A percentile compares a stretch with the other conserved stretches of the same genome.
phyloP scores from a whole-genome alignment of 176 grass and related monocot species.

The Tillandsia fasciculata region DNA sequence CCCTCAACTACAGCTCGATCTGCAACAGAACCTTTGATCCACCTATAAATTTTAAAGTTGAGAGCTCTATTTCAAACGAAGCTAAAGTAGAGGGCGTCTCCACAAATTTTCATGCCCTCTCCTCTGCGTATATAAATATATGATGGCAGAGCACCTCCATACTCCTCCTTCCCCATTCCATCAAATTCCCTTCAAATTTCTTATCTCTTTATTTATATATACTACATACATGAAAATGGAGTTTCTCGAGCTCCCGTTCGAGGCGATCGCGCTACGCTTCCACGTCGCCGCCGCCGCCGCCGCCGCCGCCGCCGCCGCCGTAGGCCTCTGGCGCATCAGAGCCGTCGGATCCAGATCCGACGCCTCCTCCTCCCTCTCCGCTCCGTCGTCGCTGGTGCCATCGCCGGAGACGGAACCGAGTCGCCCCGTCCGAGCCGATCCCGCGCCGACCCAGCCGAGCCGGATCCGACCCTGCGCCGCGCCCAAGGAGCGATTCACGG shows the following conservation, averaged over 20 bases:
- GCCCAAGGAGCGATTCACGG: slow-evolving; percentile 51
- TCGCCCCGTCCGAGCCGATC: background rate
- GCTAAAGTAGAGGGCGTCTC: too few species aligned
- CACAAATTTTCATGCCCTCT: too few species aligned
- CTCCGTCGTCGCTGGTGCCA: background rate
- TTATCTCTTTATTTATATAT: too few species aligned
- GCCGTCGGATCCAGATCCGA: slow-evolving; percentile 7
- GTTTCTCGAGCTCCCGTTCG: slow-evolving; percentile 46
- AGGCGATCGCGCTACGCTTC: slow-evolving; percentile 47
- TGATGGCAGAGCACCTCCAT: too few species aligned
- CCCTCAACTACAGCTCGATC: too few species aligned
- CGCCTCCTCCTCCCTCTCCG: background rate
- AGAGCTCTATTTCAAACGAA: too few species aligned
- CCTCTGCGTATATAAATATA: too few species aligned
- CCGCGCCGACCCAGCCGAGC: background rate
- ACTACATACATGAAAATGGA: slow-evolving; percentile 32
- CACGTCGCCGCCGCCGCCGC: slow-evolving; percentile 34
- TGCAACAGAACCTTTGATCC: too few species aligned
- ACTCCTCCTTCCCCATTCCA: too few species aligned
- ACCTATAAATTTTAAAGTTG: too few species aligned
- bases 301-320: background rate
- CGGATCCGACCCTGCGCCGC: slow-evolving; percentile 1
- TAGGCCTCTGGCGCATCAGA: slow-evolving; percentile 61
- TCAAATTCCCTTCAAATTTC: too few species aligned
- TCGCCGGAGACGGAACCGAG: too few species aligned